Evolutionary conservation across 805 yeast genomes (phyloP).

Genomic region (Saturnispora mendoncae): DNA sequence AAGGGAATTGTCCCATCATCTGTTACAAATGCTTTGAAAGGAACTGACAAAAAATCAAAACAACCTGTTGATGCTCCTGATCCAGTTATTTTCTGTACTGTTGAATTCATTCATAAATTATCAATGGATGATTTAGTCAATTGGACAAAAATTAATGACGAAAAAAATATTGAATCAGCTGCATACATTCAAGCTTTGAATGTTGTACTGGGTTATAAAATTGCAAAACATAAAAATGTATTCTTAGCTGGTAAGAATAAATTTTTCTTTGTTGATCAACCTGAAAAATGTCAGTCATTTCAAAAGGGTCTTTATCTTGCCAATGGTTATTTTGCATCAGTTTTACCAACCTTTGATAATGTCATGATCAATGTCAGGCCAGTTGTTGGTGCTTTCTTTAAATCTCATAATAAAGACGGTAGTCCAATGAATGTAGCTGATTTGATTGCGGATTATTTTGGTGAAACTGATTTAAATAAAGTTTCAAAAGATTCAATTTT

Average conservation of each 20-base stretch:
- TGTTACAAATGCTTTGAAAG: constrained; percentile 11
- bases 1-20: constrained; percentile 17
- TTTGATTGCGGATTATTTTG: constrained; percentile 20
- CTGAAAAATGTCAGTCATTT: constrained; percentile 20
- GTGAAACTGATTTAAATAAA: constrained; percentile 14
- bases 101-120: constrained; percentile 18
- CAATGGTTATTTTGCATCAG: constrained; percentile 26
- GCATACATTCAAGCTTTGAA: constrained; percentile 21
- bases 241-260: constrained; percentile 19
- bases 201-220: constrained; percentile 19
- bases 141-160: constrained; percentile 15
- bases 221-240: constrained; percentile 18
- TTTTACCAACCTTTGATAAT: constrained; percentile 22
- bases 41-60: constrained; percentile 5
- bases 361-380: constrained; percentile 25
- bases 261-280: constrained; percentile 20
- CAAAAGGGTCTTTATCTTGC: constrained; percentile 24
- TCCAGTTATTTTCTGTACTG: constrained; percentile 16
- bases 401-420: constrained; percentile 21
- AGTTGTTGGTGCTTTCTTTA: constrained; percentile 23
- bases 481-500: constrained; percentile 10
- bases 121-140: constrained; percentile 19
- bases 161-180: constrained; percentile 17
- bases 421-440: constrained; percentile 22
- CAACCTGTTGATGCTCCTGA: constrained; percentile 5